Base-by-base conservation (phyloP, 768 basidiomycete genomes). In the Mycena maculata region DNA sequence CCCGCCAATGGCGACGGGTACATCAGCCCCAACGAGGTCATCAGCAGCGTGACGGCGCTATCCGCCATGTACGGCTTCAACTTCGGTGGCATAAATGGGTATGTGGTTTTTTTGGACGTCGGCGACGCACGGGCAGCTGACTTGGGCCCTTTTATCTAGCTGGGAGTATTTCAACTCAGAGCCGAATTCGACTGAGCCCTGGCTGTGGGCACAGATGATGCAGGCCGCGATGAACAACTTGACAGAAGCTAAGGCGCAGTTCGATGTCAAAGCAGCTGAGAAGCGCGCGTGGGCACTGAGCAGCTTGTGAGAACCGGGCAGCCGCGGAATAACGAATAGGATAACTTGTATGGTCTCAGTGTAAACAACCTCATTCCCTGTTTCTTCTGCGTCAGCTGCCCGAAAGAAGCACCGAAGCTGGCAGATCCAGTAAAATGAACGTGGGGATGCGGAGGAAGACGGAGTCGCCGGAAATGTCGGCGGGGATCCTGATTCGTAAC, bases 101-200 rank as follows among this genome's bases (percentile, higher is more conserved):
- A 18, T 1, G 68, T 53, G 12, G 22, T 27, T n/a, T 39, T 23
- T 11, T 20, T 11, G 11, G 23, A 4, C n/a, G 6, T 23, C 5
- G n/a, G n/a, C 52, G 28, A 15, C 18, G 39, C 22, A 20, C n/a
- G 31, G 33, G 7, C 31, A 4, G 2, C 22, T 7, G 47, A 44
- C 22, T 28, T 33, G 1, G 3, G 10, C 30, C 8, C 15, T 22
- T 28, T n/a, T 38, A 27, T 16, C 38, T 28, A 70, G 64, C 16
- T 70, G 74, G 74, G 75, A 76, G 41, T 76, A 76, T 55, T 75
- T 74, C 60, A 75, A 73, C 60, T 73, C 75, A 3, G 27, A 68
- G 12, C 75, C 75, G 2, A 64, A 71, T n/a, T 22, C 18, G 4
- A 67, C 50, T 4, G 47, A 60, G 18, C 74, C 74, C 7, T 70